Evolutionary conservation across 2,329 filamentous ascomycete genomes (phyloP), one percentile per base, ranked within the genome.

Genomic region (Pleoardoris graminearum): DNA sequence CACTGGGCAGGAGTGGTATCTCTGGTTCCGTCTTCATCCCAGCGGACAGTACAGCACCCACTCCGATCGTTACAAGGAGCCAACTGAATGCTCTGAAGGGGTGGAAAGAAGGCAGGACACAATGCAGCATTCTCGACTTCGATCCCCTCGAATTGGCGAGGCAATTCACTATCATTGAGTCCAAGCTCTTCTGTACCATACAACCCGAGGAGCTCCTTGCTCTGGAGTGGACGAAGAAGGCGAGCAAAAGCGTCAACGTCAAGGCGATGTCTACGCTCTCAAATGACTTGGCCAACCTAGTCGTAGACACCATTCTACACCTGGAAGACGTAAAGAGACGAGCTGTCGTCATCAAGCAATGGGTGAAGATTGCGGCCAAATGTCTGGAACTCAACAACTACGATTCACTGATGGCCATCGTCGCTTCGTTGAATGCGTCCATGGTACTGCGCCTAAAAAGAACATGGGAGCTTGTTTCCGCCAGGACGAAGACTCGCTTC

Each of bases 331-430:
- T 88, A 22, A 97, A 97, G 82, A 96, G 93, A 78, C 85, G 94
- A 22, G 93, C 94, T 0, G 78, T 83, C 1, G 85, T 91, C 47
- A 94, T 99, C 77, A 97, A 99, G 78, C 92, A 97, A 64, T 99
- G 94, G 94, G 90, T 97, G 71, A 99, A 97, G 79, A 86, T 97
- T 62, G 91, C 90, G 0, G 83, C 88, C 63, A 90, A 89, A 65
- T 96, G 91, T 60, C 79, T 95, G 4, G 90, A 94, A 66, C 82
- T 97, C 22, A 88, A 94, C 77, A 99, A 99, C 76, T 99, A 97
- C 65, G 93, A 99, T 68, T 90, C 91, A 0, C 78, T 99, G 10
- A 97, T 97, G 91, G 91, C 94, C 7, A 96, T 99, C 63, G 91
- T 96, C 66, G 97, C 92, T 78, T 92, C 90, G 8, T 77, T 99